Evolutionary conservation across 805 yeast genomes (phyloP).

Genomic region (Cyberlindnera mrakii): DNA sequence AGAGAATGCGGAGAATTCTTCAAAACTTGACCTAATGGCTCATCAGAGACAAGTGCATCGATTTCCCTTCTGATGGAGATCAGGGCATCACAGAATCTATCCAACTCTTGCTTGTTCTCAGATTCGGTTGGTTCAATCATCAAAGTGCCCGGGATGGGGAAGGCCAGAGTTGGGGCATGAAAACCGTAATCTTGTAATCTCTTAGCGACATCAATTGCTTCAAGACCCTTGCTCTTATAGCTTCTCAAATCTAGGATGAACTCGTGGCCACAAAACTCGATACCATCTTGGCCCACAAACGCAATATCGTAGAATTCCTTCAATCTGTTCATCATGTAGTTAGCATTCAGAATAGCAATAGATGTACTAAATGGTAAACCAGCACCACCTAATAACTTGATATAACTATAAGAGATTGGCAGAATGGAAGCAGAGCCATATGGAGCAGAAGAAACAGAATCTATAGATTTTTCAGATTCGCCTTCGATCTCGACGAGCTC

Average conservation of each 20-base stretch:
- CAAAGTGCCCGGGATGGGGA: conserved; percentile 96
- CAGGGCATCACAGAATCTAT: conserved; percentile 85
- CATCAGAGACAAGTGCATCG: conserved; percentile 59
- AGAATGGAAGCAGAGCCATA: conserved; percentile 92
- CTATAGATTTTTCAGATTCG: conserved; percentile 43
- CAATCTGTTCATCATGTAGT: conserved; percentile 84
- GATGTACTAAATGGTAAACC: conserved; percentile 85
- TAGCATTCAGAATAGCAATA: conserved; percentile 90
- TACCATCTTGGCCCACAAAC: conserved; percentile 56
- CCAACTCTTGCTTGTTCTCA: conserved; percentile 81
- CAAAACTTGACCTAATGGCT: conserved; percentile 60
- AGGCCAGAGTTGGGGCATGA: conserved; percentile 98
- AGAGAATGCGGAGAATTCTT: conserved; percentile 92
- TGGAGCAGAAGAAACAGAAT: conserved; percentile 87
- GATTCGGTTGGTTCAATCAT: conserved; percentile 99
- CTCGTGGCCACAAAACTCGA: conserved; percentile 91
- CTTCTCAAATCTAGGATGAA: conserved; percentile 88
- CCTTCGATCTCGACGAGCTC: conserved; percentile 44
- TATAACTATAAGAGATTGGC: conserved; percentile 92
- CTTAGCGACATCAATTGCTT: conserved; percentile 95
- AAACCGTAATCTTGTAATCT: conserved; percentile 96
- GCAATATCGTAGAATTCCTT: conserved; percentile 67
- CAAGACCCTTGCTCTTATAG: conserved; percentile 72
- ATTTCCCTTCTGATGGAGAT: conserved; percentile 81
- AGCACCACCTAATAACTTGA: conserved; percentile 84